These are phyloP conservation scores for Pyrrhoderma noxium DNA, from an alignment of 1,284 basidiomycete species.

Conservation along the genomic window DNA sequence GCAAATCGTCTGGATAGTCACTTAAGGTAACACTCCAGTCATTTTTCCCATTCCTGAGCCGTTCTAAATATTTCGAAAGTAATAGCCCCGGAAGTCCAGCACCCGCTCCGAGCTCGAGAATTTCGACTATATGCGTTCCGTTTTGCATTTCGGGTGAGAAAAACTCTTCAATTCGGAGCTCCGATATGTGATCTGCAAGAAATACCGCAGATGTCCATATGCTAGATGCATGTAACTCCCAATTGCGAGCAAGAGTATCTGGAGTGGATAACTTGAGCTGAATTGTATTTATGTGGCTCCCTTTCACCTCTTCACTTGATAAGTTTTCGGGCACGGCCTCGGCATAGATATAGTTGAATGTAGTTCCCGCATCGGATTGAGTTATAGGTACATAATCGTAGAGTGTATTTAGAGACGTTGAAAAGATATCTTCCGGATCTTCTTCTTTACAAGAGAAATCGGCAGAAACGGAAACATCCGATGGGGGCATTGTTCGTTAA, in stretches of 20 bases:
- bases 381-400: slow-evolving; percentile 57
- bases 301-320: slow-evolving; percentile 10
- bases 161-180: slow-evolving; percentile 31
- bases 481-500: no score
- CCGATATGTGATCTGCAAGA: slow-evolving; percentile 52
- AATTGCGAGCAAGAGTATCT: slow-evolving; percentile 58
- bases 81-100: slow-evolving; percentile 66
- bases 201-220: slow-evolving; percentile 65
- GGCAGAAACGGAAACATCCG: no score
- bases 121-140: slow-evolving; percentile 14
- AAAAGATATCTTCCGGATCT: slow-evolving; percentile 59
- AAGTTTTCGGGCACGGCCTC: not conserved
- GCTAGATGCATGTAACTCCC: slow-evolving; percentile 66
- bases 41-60: slow-evolving; percentile 17
- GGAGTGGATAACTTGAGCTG: slow-evolving; percentile 44
- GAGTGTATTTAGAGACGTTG: slow-evolving; percentile 49
- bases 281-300: slow-evolving; percentile 6
- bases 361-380: slow-evolving; percentile 44
- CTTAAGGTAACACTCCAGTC: slow-evolving; percentile 39
- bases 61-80: slow-evolving; percentile 41
- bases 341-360: slow-evolving; percentile 34
- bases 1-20: slow-evolving; percentile 63
- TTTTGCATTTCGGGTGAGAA: not conserved
- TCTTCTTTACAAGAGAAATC: not conserved
- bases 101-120: slow-evolving; percentile 69